phyloP scores from a whole-genome alignment of 148 eudicot genomes.

The Spergularia bocconei region DNA sequence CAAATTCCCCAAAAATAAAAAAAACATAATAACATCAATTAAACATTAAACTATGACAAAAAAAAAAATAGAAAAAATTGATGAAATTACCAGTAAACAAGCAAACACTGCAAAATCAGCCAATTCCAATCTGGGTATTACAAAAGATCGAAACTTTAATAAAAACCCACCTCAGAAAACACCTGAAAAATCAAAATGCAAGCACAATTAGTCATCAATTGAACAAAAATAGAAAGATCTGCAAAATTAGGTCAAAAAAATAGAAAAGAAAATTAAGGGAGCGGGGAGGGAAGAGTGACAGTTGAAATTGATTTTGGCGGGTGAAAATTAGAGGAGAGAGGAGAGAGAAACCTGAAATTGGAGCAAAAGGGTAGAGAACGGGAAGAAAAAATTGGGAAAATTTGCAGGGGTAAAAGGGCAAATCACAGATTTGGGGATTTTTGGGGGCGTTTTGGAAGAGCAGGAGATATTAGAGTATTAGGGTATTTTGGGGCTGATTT shows the following conservation, averaged over 20 bases:
- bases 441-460: slow-evolving; percentile 18
- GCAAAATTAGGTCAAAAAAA: not conserved
- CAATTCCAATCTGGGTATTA: slow-evolving; percentile 16
- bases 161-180: slow-evolving; percentile 20
- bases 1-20: not conserved
- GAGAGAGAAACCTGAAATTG: not conserved
- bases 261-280: not conserved
- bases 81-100: slow-evolving; percentile 5
- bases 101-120: slow-evolving; percentile 14
- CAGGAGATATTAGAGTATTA: slow-evolving; percentile 16
- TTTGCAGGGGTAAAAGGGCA: slow-evolving; percentile 33
- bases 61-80: not conserved
- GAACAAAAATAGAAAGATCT: slow-evolving; percentile 2
- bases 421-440: slow-evolving; percentile 10
- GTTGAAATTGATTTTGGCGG: slow-evolving; percentile 23
- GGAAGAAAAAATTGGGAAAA: slow-evolving; percentile 21
- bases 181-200: slow-evolving; percentile 26
- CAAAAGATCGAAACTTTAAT: slow-evolving; percentile 13
- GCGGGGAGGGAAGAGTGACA: not conserved
- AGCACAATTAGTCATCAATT: slow-evolving; percentile 22
- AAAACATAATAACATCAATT: not conserved
- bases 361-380: slow-evolving; percentile 27
- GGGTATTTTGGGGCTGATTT: not conserved
- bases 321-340: slow-evolving; percentile 11
- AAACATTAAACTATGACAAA: not conserved